These are phyloP conservation scores for Camillea tinctor DNA, from an alignment of 2,329 filamentous ascomycete genomes.

Conservation along the genomic window DNA sequence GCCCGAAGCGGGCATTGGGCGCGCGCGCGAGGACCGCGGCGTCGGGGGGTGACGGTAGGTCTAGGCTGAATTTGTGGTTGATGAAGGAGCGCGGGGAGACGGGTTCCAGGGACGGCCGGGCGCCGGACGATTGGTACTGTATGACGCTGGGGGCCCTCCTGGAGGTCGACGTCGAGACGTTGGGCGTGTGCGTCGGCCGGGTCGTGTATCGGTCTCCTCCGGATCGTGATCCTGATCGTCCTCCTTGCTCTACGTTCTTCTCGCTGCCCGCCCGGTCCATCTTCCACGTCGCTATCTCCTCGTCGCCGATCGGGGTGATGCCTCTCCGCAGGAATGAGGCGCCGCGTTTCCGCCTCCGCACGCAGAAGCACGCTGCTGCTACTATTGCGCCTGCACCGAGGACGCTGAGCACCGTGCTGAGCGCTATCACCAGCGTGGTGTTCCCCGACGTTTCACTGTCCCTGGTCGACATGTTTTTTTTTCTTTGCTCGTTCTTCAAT, in stretches of 20 bases:
- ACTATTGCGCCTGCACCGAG: constrained; percentile 42
- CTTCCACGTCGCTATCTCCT: constrained; percentile 66
- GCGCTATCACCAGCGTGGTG: constrained; percentile 47
- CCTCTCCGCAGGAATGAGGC: constrained; percentile 50
- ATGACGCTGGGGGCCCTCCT: constrained; percentile 54
- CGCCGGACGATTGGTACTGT: constrained; percentile 45
- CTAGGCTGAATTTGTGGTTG: constrained; percentile 42
- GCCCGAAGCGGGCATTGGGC: constrained; percentile 60
- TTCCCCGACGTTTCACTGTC: constrained; percentile 26
- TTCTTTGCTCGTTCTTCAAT: no score
- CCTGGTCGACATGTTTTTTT: constrained; percentile 10
- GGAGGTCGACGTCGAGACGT: constrained; percentile 36
- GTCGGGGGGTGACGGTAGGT: constrained; percentile 41
- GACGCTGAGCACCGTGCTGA: constrained; percentile 50
- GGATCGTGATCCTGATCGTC: neutral
- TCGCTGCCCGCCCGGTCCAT: constrained; percentile 32
- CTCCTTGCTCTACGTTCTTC: constrained; percentile 21
- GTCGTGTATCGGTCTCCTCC: constrained; percentile 24
- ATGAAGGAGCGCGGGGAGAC: constrained; percentile 35
- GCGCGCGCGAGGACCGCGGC: constrained; percentile 57
- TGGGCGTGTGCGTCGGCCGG: constrained; percentile 32
- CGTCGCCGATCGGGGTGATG: constrained; percentile 61
- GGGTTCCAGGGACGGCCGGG: constrained; percentile 33
- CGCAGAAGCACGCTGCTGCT: constrained; percentile 37
- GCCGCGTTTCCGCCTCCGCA: constrained; percentile 39